phyloP scores from a whole-genome alignment of 768 basidiomycete species.

The Ramaria rubella region DNA sequence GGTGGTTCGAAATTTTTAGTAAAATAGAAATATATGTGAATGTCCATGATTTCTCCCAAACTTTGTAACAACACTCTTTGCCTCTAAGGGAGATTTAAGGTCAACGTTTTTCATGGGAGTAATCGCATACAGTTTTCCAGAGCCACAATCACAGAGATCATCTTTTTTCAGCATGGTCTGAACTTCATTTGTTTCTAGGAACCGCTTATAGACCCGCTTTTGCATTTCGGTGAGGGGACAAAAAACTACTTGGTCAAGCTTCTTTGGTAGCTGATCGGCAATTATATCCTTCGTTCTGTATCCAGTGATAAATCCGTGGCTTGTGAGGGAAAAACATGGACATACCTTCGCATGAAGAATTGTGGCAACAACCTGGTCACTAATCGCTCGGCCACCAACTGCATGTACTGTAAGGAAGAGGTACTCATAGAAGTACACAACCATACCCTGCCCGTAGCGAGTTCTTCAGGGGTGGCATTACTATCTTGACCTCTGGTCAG shows the following conservation, averaged over 20 bases:
- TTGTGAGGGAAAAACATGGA: conserved; percentile 1
- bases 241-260: conserved; percentile 88
- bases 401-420: background rate
- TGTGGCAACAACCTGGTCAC: conserved; percentile 64
- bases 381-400: conserved; percentile 58
- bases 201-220: conserved; percentile 62
- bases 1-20: conserved; percentile 84
- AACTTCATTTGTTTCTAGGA: conserved; percentile 58
- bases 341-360: conserved; percentile 78
- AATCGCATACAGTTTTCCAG: conserved; percentile 43
- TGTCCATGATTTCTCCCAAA: conserved; percentile 24
- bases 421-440: background rate
- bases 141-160: conserved; percentile 67
- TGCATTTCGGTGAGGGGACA: conserved; percentile 78
- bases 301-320: background rate
- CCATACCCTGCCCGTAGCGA: conserved; percentile 46
- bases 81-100: background rate
- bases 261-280: conserved; percentile 75
- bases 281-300: conserved; percentile 71
- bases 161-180: conserved; percentile 69
- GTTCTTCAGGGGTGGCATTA: conserved; percentile 56
- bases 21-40: conserved; percentile 77
- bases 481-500: conserved; percentile 62
- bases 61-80: conserved; percentile 7
- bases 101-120: background rate